Base-by-base conservation (phyloP, 805 yeast genomes). In the Blastobotrys americana region DNA sequence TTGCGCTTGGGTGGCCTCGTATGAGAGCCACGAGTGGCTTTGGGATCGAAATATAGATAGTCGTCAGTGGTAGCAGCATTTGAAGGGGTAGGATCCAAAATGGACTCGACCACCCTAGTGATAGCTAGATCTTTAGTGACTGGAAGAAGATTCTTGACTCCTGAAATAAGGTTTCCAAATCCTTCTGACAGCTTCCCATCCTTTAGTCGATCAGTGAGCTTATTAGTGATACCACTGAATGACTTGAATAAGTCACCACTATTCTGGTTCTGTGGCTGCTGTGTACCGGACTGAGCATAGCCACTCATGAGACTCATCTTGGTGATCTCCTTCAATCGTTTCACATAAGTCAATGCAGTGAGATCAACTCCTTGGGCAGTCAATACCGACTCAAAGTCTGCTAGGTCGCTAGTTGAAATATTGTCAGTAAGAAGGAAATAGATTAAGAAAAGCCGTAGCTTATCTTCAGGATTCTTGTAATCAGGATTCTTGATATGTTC, bases 11-110 rank as follows among this genome's bases (percentile, higher is more conserved):
- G 97, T 31, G 89, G 90, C 55, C 83, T 80, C 2, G 95, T 80
- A 55, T 83, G 89, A 4, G 94, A 82, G 3, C 97, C 97, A 52
- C 97, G 76, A 2, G 86, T 80, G 39, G 75, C 67, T 55, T 78
- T 80, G 22, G 98, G 97, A 63, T 93, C 97, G 57, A 86, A 84
- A 60, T 81, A 90, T 46, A 90, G 65, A 64, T 90, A 93, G 51
- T 86, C 95, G 60, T 89, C 97, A 0, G 96, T 86, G 39, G 85
- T 64, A 4, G 79, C 71, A 3, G 88, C 77, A 47, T 71, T 73
- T 9, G 70, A 49, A 13, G 48, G 56, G 15, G 58, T 60, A 5
- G 97, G 96, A 50, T 86, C 94, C 84, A 88, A 81, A 15, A 93
- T 77, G 2, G 96, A 83, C 65, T 89, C 96, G 6, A 89, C 95